These are phyloP conservation scores for Spizellomyces sp. DNA, from an alignment of 192 early-diverging fungal genomes.

Conservation along the genomic window DNA sequence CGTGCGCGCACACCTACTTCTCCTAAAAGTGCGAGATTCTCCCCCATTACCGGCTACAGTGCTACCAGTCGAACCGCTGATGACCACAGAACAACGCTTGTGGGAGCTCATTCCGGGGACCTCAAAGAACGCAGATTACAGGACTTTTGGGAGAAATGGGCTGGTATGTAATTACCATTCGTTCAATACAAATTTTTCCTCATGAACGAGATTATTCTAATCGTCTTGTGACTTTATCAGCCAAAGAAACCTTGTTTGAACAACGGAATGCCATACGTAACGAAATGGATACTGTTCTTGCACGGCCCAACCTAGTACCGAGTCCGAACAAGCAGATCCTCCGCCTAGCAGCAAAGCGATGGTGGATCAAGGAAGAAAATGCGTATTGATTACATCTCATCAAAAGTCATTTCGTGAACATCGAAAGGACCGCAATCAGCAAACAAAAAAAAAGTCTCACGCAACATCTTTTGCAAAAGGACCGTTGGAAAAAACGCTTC, in stretches of 20 bases:
- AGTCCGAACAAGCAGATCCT: not conserved
- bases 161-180: not conserved
- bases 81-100: conserved; percentile 7
- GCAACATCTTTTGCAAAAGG: too few species aligned
- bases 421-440: too few species aligned
- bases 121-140: not conserved
- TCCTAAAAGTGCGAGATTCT: conserved; percentile 2
- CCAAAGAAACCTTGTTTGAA: conserved; percentile 18
- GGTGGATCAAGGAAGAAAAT: conserved; percentile 10
- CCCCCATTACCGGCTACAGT: not conserved
- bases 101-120: conserved; percentile 14
- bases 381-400: not conserved
- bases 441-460: too few species aligned
- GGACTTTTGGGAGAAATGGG: conserved; percentile 29
- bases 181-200: too few species aligned
- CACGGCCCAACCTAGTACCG: not conserved
- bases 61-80: conserved; percentile 15
- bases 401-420: too few species aligned
- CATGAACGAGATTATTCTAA: too few species aligned
- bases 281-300: not conserved
- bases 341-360: not conserved
- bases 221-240: too few species aligned
- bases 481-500: too few species aligned
- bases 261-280: conserved; percentile 18
- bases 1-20: conserved; percentile 1